Evolutionary conservation across 2,329 filamentous ascomycete species (phyloP), one percentile per base, ranked within the genome.

Genomic region (Phyllosticta citribraziliensis): DNA sequence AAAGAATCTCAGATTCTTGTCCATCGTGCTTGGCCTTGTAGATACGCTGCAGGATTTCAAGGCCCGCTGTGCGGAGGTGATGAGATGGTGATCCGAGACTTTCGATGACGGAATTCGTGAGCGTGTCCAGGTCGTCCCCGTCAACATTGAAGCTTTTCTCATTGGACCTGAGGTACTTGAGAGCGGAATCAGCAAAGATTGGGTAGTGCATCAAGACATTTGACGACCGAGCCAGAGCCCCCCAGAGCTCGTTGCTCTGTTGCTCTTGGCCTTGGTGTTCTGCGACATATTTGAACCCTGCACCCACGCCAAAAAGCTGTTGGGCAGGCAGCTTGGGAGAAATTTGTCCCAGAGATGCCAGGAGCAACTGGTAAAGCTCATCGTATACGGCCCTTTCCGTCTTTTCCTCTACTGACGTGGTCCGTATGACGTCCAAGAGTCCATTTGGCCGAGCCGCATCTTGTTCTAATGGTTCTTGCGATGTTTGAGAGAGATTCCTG

Each of bases 31-130:
- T 66, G 58, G 71, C 74, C 6, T 20, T 27, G 56, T 84, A 78
- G 17, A 94, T 74, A 40, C 84, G 78, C 52, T 84, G 81, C 12
- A 97, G 75, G 25, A 97, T 79, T 62, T 85, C 83, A 51, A 99
- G 75, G 20, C 89, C 91, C 9, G 84, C 81, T 10, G 89, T 77
- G 51, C 93, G 84, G 57, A 96, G 78, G 12, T 86, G 79, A 67
- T 92, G 88, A 8, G 88, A 93, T 12, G 88, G 84, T 0, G 86
- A 85, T 4, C 86, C 84, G 20, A 99, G 79, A 65, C 93, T 95
- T 12, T 82, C 78, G 60, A 92, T 80, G 2, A 97, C 77, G 2
- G 84, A 82, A 52, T 79, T 77, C 14, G 86, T 79, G 11, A 94
- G 80, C 0, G 80, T 77, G 58, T 88, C 84, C 35, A 85, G 79